A percentile compares a stretch with the other conserved stretches of the same genome.
Evolutionary conservation across 495 filamentous ascomycete species (phyloP).

Genomic region (Daldinia vernicosa): DNA sequence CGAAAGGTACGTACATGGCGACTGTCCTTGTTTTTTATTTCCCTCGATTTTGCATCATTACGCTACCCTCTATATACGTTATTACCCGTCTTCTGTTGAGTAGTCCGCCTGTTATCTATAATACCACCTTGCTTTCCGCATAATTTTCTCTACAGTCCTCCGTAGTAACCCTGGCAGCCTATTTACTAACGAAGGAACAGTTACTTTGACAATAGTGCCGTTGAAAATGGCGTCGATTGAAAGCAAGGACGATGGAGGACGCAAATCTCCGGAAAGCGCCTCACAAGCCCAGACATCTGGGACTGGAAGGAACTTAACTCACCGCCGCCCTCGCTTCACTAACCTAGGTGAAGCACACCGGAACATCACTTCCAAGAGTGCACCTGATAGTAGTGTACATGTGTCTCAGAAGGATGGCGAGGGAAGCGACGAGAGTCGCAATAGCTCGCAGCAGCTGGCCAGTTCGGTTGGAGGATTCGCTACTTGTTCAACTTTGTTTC

Average conservation of each 20-base stretch:
- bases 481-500: not conserved
- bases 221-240: conserved; percentile 8
- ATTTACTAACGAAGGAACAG: conserved; percentile 7
- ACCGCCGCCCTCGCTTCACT: conserved; percentile 25
- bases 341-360: conserved; percentile 34
- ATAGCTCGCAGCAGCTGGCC: not conserved
- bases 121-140: no score
- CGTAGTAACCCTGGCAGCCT: not conserved
- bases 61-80: not conserved
- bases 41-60: not conserved
- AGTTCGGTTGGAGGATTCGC: not conserved
- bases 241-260: not conserved
- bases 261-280: not conserved
- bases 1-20: not conserved
- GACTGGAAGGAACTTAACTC: not conserved
- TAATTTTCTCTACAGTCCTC: no score
- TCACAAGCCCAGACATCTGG: not conserved
- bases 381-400: not conserved
- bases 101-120: not conserved
- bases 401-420: not conserved
- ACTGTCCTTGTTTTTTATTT: not conserved
- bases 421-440: not conserved
- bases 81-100: not conserved
- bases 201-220: not conserved
- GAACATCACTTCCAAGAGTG: conserved; percentile 24